Evolutionary conservation across 371 early-diverging fungal species (phyloP).

Genomic region (Circinella minor): DNA sequence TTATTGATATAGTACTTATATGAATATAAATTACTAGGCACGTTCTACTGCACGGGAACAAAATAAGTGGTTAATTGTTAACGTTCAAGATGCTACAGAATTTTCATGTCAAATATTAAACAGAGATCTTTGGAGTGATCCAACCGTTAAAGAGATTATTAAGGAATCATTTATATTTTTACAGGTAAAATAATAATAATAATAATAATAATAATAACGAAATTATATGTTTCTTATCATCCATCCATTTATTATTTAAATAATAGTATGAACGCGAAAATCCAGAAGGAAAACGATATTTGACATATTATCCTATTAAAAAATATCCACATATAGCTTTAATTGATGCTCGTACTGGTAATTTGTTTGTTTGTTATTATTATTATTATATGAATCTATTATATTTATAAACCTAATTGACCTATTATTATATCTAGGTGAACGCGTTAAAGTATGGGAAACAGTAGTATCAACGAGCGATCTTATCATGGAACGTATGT

Average conservation of each 20-base stretch:
- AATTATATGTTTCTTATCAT: no score
- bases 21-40: conserved; percentile 49
- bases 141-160: conserved; percentile 76
- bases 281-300: conserved; percentile 75
- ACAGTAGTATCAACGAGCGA: conserved; percentile 56
- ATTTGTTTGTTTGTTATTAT: neutral
- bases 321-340: conserved; percentile 85
- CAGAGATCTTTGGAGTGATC: conserved; percentile 91
- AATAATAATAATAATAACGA: no score
- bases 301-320: conserved; percentile 72
- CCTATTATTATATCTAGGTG: conserved; percentile 43
- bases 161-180: conserved; percentile 83
- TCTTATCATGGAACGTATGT: conserved; percentile 64
- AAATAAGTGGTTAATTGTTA: conserved; percentile 86
- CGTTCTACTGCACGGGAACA: conserved; percentile 67
- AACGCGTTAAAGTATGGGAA: conserved; percentile 74
- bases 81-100: conserved; percentile 83
- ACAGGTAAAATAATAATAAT: conserved; percentile 53
- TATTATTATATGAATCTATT: no score
- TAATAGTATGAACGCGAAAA: conserved; percentile 65
- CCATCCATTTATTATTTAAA: no score
- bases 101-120: conserved; percentile 90
- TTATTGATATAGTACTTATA: neutral
- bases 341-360: conserved; percentile 91
- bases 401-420: no score